Evolutionary conservation across 2,329 filamentous ascomycete species (phyloP).

Genomic region (Claviceps humidiphila): DNA sequence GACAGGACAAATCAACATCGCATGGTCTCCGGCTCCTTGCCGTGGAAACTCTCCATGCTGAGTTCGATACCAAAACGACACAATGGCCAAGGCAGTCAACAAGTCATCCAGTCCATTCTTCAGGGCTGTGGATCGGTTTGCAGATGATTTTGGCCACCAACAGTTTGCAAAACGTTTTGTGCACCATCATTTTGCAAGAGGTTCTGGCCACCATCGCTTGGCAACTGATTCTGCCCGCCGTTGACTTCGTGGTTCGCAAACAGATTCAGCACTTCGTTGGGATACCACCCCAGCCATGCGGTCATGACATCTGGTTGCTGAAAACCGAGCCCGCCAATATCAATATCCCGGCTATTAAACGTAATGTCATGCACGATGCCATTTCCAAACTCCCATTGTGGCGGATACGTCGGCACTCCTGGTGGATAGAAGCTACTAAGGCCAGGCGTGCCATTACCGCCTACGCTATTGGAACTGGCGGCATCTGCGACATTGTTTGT

Average conservation of each 20-base stretch:
- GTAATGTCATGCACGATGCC: conserved; percentile 42
- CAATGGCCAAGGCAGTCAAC: background rate
- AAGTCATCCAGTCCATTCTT: background rate
- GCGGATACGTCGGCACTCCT: conserved; percentile 15
- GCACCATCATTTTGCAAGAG: background rate
- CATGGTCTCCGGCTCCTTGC: too few species aligned
- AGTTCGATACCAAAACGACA: background rate
- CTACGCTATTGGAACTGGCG: background rate
- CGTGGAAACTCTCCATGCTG: too few species aligned
- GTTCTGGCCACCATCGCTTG: background rate
- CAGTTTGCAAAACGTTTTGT: background rate
- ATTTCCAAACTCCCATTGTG: conserved; percentile 18
- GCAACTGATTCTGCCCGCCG: conserved; percentile 7
- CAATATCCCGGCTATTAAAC: conserved; percentile 65
- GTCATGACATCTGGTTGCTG: conserved; percentile 52
- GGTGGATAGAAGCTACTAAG: conserved; percentile 15
- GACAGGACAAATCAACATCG: too few species aligned
- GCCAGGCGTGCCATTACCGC: background rate
- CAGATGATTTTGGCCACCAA: background rate
- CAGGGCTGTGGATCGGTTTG: background rate
- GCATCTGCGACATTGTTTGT: conserved; percentile 26
- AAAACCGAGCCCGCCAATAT: conserved; percentile 52
- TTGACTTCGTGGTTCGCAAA: conserved; percentile 28
- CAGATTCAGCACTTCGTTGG: conserved; percentile 48
- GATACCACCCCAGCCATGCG: conserved; percentile 59